phyloP scores from a whole-genome alignment of 768 basidiomycete species.

The Fomitopsis serialis region DNA sequence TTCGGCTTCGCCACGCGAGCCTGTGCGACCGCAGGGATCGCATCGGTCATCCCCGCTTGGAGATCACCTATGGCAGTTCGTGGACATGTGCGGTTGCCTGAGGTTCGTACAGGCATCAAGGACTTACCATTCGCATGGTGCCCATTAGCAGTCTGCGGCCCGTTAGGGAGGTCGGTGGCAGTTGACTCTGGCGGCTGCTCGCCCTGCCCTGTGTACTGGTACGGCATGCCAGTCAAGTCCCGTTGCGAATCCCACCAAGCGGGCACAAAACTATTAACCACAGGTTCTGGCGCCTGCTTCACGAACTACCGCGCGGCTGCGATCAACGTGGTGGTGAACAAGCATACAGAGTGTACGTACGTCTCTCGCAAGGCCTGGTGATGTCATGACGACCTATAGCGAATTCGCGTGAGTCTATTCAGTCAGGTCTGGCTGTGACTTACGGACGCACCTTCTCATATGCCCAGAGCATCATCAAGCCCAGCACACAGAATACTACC shows the following conservation, averaged over 20 bases:
- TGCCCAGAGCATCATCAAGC: slow-evolving; percentile 72
- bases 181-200: neutral
- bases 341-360: slow-evolving; percentile 34
- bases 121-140: neutral
- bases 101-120: neutral
- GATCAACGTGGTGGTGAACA: neutral
- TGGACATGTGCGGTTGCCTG: neutral
- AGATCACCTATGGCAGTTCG: slow-evolving; percentile 1
- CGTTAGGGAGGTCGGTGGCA: neutral
- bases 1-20: slow-evolving; percentile 7
- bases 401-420: neutral
- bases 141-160: neutral
- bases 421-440: too few relatives aligned
- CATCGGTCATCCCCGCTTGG: slow-evolving; percentile 15
- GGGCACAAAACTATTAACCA: slow-evolving; percentile 10
- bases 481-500: slow-evolving; percentile 55
- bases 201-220: slow-evolving; percentile 1
- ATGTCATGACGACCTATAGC: slow-evolving; percentile 52
- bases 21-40: slow-evolving; percentile 16
- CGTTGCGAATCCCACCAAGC: slow-evolving; percentile 20
- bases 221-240: slow-evolving; percentile 14
- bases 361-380: slow-evolving; percentile 65
- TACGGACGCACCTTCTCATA: slow-evolving; percentile 57
- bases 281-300: slow-evolving; percentile 17
- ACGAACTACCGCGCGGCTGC: slow-evolving; percentile 16